Conservation (phyloP, 257 asterid species). For the Eustoma russellianum region DNA sequence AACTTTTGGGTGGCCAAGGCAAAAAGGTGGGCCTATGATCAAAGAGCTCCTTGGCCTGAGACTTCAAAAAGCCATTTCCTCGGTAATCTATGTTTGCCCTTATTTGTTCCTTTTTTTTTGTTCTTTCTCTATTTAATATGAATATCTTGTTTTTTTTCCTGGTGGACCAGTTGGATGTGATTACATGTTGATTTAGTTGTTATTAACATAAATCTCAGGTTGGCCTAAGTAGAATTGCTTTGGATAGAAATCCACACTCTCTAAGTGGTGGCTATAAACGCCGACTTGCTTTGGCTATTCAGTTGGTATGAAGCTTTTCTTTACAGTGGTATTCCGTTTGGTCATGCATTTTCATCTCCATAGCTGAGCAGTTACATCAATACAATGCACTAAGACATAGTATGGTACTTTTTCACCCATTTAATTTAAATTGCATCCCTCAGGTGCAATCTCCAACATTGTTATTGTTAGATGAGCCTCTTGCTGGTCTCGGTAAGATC, state of each 20-base stretch:
- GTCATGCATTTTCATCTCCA: constrained; percentile 12
- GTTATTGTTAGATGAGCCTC: constrained; percentile 90
- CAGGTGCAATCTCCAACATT: constrained; percentile 90
- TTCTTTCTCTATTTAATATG: not conserved
- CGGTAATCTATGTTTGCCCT: constrained; percentile 34
- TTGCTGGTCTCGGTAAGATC: constrained; percentile 91
- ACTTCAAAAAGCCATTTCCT: constrained; percentile 73
- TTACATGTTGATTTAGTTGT: constrained; percentile 1
- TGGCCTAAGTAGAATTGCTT: constrained; percentile 21
- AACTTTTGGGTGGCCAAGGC: constrained; percentile 94
- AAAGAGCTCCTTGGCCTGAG: constrained; percentile 81
- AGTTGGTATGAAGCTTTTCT: constrained; percentile 49
- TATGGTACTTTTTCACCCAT: constrained; percentile 18
- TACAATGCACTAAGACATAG: not conserved
- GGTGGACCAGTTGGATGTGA: not conserved
- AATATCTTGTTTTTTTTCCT: too few species aligned
- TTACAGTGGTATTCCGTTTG: constrained; percentile 6
- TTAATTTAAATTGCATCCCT: constrained; percentile 14
- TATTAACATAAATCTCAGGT: constrained; percentile 14
- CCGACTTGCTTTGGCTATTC: constrained; percentile 89
- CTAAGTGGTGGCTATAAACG: constrained; percentile 96
- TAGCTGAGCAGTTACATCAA: not conserved
- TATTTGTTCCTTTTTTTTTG: constrained; percentile 8
- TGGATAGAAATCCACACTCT: constrained; percentile 66
- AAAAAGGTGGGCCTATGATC: constrained; percentile 57